phyloP scores from a whole-genome alignment of 78 protist genomes.

The Dictyostelium brefeldianum region DNA sequence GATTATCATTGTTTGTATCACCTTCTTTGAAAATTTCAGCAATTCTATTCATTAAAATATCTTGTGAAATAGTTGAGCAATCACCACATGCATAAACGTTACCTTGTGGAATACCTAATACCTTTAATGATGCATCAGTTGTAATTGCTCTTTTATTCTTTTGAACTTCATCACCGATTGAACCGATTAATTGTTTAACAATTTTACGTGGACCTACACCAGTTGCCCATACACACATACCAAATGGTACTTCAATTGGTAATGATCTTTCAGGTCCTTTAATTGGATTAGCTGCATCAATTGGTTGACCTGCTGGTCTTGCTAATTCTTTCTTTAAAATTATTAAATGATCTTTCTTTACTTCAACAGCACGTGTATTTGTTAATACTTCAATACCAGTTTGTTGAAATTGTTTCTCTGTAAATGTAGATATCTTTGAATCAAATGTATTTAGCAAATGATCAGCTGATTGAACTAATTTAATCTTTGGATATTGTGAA shows the following conservation, averaged over 20 bases:
- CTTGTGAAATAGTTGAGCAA: conserved; percentile 77
- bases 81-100: conserved; percentile 89
- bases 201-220: conserved; percentile 81
- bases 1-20: conserved; percentile 62
- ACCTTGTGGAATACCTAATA: conserved; percentile 27
- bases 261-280: conserved; percentile 1
- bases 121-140: conserved; percentile 18
- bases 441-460: conserved; percentile 86
- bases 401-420: conserved; percentile 68
- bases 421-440: conserved; percentile 68
- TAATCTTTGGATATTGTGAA: conserved; percentile 35
- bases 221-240: conserved; percentile 87
- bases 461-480: conserved; percentile 74
- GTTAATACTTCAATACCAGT: conserved; percentile 45
- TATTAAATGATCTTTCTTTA: background rate
- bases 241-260: conserved; percentile 72
- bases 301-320: conserved; percentile 7
- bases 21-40: conserved; percentile 79
- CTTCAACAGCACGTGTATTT: conserved; percentile 44
- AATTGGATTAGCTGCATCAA: background rate
- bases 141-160: conserved; percentile 37
- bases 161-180: conserved; percentile 12
- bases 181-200: conserved; percentile 8
- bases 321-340: conserved; percentile 21
- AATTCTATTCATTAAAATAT: conserved; percentile 31